Base-by-base conservation (phyloP, 2,329 filamentous ascomycete genomes). In the Diaporthe ampelina region DNA sequence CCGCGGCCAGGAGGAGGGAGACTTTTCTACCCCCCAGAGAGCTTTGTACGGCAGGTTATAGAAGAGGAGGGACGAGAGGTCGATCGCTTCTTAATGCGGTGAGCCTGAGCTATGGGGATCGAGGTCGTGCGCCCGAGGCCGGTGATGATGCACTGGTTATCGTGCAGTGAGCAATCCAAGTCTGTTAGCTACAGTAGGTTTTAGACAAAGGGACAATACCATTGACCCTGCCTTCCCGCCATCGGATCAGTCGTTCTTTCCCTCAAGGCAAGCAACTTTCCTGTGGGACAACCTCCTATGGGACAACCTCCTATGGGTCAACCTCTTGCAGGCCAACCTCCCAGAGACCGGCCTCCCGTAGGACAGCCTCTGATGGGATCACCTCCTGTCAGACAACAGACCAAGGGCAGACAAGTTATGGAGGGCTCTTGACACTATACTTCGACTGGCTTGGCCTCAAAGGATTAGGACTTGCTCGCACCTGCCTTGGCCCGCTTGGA, bases 71-170 rank as follows among this genome's bases (percentile, higher is more conserved):
- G 61, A 26, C 17, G 19, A 21, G 6, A 19, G 10, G 63, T 17
- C 63, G 63, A 68, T 54, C 63, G 43, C n/a, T 5, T 32, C 29
- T 11, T 19, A 21, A 26, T 68, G 19, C 63, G 45, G 63, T 17
- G 29, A 40, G n/a, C 32, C 10, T 37, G 45, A 21, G 21, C 63
- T 29, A 37, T 29, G 4, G 32, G 26, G 48, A 32, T 45, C 21
- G 29, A 68, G 63, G 63, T 54, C 48, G 63, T 68, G 63, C 63
- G 32, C 45, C 40, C 37, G 32, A 68, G 21, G 63, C n/a, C 48
- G 63, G n/a, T 40, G 63, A 54, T 68, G 63, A 7, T 68, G 32
- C 4, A 21, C 40, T 21, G n/a, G n/a, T 26, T 2, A 8, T 4
- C 9, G n/a, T 35, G 45, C 45, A 54, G 24, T 32, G 37, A 17